A percentile compares a stretch with the other conserved stretches of the same genome.
Evolutionary conservation across 139 green algal genomes (phyloP).

Genomic region (Haematococcus sp.): DNA sequence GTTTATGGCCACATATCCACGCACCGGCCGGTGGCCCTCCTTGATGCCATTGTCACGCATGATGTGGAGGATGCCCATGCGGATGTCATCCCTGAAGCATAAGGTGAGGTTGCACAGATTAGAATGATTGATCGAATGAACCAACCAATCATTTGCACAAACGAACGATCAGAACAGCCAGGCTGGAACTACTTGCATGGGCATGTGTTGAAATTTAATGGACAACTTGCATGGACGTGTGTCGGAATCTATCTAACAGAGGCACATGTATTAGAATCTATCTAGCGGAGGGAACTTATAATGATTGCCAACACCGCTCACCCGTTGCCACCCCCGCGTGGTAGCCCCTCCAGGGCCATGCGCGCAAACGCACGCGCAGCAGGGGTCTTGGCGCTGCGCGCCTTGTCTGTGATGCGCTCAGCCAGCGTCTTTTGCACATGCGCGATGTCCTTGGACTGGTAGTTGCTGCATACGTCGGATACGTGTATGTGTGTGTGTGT

Average conservation of each 20-base stretch:
- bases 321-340: constrained; percentile 83
- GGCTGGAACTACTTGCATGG: too few relatives aligned
- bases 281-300: too few relatives aligned
- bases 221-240: too few relatives aligned
- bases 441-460: constrained; percentile 72
- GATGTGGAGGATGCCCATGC: constrained; percentile 92
- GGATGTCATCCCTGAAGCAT: constrained; percentile 70
- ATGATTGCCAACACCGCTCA: too few relatives aligned
- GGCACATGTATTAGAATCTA: too few relatives aligned
- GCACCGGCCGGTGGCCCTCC: constrained; percentile 75
- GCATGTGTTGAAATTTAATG: too few relatives aligned
- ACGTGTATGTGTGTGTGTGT: too few relatives aligned
- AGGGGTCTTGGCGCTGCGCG: constrained; percentile 36
- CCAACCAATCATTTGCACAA: too few relatives aligned
- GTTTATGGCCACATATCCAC: too few relatives aligned
- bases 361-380: constrained; percentile 64
- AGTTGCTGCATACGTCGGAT: constrained; percentile 19
- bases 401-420: constrained; percentile 66
- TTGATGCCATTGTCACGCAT: constrained; percentile 88
- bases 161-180: too few relatives aligned
- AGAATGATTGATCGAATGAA: too few relatives aligned
- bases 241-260: too few relatives aligned
- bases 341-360: constrained; percentile 66
- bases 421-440: constrained; percentile 79
- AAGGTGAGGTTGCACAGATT: neutral